These are phyloP conservation scores for Ustilago shanxiensis DNA, from an alignment of 1,284 basidiomycete genomes.

Conservation along the genomic window DNA sequence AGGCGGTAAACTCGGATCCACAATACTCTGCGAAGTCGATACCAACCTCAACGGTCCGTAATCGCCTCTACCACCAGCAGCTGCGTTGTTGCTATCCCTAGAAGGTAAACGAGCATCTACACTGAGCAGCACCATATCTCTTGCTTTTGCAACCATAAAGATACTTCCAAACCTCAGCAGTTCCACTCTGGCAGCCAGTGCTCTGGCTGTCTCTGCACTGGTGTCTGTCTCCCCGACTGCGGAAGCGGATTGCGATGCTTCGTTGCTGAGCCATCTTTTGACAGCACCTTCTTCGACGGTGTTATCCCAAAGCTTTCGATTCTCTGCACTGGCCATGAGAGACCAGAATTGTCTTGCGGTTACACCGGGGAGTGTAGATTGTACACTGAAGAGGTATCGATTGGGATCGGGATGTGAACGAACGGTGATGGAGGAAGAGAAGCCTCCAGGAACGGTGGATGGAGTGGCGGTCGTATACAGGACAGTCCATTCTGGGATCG, in stretches of 20 bases:
- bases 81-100: not conserved
- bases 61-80: not conserved
- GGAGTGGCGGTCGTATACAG: conserved; percentile 46
- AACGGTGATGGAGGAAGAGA: conserved; percentile 54
- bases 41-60: conserved; percentile 46
- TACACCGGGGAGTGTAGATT: conserved; percentile 52
- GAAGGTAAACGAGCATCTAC: conserved; percentile 57
- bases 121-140: conserved; percentile 61
- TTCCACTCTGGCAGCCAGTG: conserved; percentile 49
- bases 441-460: conserved; percentile 22
- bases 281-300: conserved; percentile 50
- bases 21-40: conserved; percentile 51
- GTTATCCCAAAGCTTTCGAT: conserved; percentile 60
- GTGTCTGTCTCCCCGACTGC: not conserved
- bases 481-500: conserved; percentile 54
- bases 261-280: conserved; percentile 46
- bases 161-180: conserved; percentile 58
- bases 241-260: conserved; percentile 2
- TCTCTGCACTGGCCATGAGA: conserved; percentile 61
- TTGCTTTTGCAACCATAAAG: conserved; percentile 63
- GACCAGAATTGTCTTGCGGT: conserved; percentile 61
- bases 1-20: conserved; percentile 49
- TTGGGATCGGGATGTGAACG: conserved; percentile 54
- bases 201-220: conserved; percentile 21
- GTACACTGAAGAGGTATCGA: conserved; percentile 58